phyloP scores from a whole-genome alignment of 2,329 filamentous ascomycete genomes.

The Dactylellina sp. region DNA sequence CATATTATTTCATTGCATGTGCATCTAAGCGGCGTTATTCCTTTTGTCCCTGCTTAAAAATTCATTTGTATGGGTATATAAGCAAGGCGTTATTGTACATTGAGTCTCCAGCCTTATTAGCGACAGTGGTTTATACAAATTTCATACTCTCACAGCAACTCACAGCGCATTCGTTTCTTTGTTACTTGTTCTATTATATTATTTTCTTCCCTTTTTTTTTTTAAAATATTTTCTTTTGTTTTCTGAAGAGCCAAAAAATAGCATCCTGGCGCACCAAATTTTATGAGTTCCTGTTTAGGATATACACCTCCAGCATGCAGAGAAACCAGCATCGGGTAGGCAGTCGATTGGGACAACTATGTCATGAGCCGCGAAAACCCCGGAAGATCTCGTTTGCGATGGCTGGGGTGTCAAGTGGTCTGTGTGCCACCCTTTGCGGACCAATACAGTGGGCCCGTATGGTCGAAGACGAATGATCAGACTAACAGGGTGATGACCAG shows the following conservation, averaged over 20 bases:
- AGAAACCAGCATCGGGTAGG: not conserved
- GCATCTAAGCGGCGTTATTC: constrained; percentile 27
- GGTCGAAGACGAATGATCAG: not conserved
- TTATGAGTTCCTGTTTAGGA: not conserved
- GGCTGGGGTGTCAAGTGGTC: constrained; percentile 2
- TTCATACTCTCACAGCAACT: too few relatives aligned
- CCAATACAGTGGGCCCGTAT: not conserved
- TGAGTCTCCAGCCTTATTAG: constrained; percentile 1
- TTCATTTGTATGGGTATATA: not conserved
- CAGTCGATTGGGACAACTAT: not conserved
- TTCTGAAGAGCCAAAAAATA: too few relatives aligned
- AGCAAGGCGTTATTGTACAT: constrained; percentile 2
- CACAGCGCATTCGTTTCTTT: too few relatives aligned
- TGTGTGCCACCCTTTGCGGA: not conserved
- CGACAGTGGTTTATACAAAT: not conserved
- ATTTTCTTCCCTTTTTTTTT: too few relatives aligned
- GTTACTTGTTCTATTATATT: too few relatives aligned
- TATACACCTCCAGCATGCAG: not conserved
- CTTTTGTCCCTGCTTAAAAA: not conserved
- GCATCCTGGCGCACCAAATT: not conserved
- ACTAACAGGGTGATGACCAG: not conserved
- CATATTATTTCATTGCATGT: constrained; percentile 11
- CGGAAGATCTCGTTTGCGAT: constrained; percentile 1
- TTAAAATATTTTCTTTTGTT: too few relatives aligned
- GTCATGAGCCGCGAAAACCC: constrained; percentile 5